phyloP scores from a whole-genome alignment of 1,284 basidiomycete species.

The Ustilago crameri region DNA sequence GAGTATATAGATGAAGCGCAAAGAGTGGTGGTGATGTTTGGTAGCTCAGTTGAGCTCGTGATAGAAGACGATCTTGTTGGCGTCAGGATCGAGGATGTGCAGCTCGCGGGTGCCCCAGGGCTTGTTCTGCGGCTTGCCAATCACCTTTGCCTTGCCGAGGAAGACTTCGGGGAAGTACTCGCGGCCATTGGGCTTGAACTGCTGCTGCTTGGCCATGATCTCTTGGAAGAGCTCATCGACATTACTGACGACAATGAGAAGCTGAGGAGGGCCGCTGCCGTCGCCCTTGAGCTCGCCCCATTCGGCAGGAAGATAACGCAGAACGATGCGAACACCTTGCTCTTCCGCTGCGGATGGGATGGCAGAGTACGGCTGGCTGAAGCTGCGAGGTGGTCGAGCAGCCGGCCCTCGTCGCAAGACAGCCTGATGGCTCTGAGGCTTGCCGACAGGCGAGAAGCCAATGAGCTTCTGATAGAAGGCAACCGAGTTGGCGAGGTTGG shows the following conservation, averaged over 20 bases:
- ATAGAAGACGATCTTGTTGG: conserved; percentile 53
- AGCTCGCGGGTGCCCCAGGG: conserved; percentile 55
- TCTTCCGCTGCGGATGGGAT: conserved; percentile 39
- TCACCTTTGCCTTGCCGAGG: conserved; percentile 40
- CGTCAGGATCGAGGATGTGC: conserved; percentile 55
- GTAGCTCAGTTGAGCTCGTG: conserved; percentile 37
- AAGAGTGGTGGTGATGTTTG: not conserved
- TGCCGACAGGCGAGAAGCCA: conserved; percentile 43
- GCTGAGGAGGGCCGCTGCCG: conserved; percentile 40
- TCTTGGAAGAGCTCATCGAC: conserved; percentile 46
- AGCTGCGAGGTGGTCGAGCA: conserved; percentile 27
- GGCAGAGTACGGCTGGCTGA: conserved; percentile 27
- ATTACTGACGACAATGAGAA: conserved; percentile 44
- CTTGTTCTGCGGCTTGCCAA: conserved; percentile 52
- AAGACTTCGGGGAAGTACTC: conserved; percentile 57
- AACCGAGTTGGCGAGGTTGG: conserved; percentile 37
- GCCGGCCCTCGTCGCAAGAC: conserved; percentile 36
- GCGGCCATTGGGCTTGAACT: conserved; percentile 38
- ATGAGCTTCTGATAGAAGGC: conserved; percentile 48
- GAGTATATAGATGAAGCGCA: conserved; percentile 1
- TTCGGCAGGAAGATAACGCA: conserved; percentile 37
- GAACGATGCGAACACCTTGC: conserved; percentile 38
- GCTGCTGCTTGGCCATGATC: conserved; percentile 38
- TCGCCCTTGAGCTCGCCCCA: conserved; percentile 51
- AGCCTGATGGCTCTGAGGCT: conserved; percentile 41